phyloP scores from a whole-genome alignment of 441 rosid species.

The Gossypium gossypioides region DNA sequence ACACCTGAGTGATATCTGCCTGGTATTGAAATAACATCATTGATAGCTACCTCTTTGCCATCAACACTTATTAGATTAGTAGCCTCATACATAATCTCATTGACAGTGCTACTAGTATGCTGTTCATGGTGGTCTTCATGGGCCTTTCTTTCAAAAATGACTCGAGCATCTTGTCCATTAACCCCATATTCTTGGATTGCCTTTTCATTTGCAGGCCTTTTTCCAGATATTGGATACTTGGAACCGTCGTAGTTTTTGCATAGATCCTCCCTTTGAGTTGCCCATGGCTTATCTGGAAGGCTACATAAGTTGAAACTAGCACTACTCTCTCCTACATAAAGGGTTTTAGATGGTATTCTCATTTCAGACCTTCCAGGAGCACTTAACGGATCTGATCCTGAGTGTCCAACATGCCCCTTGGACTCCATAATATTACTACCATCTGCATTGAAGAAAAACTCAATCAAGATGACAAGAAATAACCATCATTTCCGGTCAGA shows the following conservation, averaged over 20 bases:
- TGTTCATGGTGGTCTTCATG: constrained; percentile 13
- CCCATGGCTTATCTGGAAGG: constrained; percentile 23
- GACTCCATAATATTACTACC: constrained; percentile 26
- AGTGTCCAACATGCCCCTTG: constrained; percentile 15
- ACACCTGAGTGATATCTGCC: constrained; percentile 11
- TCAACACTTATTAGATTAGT: constrained; percentile 13
- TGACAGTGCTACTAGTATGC: constrained; percentile 6
- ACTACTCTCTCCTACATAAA: constrained; percentile 3
- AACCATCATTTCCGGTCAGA: background rate
- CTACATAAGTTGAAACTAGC: constrained; percentile 1
- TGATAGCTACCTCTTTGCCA: constrained; percentile 15
- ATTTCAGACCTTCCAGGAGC: constrained; percentile 19
- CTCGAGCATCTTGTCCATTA: constrained; percentile 13
- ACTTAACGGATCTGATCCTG: constrained; percentile 19
- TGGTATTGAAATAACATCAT: constrained; percentile 5
- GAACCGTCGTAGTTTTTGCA: constrained; percentile 18
- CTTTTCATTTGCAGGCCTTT: constrained; percentile 15
- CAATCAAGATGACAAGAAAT: constrained; percentile 20
- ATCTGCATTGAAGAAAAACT: constrained; percentile 39
- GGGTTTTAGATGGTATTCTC: constrained; percentile 16
- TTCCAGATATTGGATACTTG: constrained; percentile 18
- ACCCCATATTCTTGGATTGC: constrained; percentile 20
- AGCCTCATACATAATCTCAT: constrained; percentile 19
- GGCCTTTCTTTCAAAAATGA: constrained; percentile 13
- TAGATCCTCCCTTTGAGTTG: constrained; percentile 22